Base-by-base conservation (phyloP, 495 filamentous ascomycete genomes). In the Mytilinidion resinicola region DNA sequence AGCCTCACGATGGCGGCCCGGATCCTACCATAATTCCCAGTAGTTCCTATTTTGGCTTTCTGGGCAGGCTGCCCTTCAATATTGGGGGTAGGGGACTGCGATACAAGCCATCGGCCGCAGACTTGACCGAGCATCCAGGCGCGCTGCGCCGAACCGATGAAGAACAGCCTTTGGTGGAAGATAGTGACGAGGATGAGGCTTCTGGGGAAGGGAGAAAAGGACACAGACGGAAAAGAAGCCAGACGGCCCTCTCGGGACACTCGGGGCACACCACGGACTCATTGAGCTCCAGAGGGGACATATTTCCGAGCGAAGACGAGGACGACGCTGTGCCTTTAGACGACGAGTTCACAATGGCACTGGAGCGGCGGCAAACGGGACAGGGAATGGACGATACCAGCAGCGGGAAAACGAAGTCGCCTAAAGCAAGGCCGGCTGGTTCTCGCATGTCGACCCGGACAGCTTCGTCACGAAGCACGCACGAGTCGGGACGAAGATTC, bases 1-100 rank as follows among this genome's bases (percentile, higher is more conserved):
- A 78, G 38, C 73, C 76, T 14, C 75, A 78, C 12, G 83, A 89
- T 64, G 77, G 75, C 35, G 73, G 71, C 1, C 77, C 84, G 42
- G 92, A 97, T 68, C 90, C 90, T 3, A 96, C 91, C 15, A 84
- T 96, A 12, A 96, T 97, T 58, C 91, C 93, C 1, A 87, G 84
- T 63, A 90, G 89, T 21, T 90, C 84, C 33, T 81, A 89, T 51
- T 78, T 97, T 59, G 92, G 92, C 1, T 97, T 97, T 61, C 66
- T 97, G 19, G 85, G 85, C 59, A 76, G 88, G 52, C 78, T 96
- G 64, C 89, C 91, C 7, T 95, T 90, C 80, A 87, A 90, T 63
- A 78, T 92, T 56, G 90, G 91, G 1, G 87, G 88, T 0, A 86
- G 86, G 44, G 82, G 77, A 1, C 67, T 95, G 47, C 80, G 89